These are phyloP conservation scores for Daldinia vernicosa DNA, from an alignment of 495 filamentous ascomycete species.

Conservation along the genomic window DNA sequence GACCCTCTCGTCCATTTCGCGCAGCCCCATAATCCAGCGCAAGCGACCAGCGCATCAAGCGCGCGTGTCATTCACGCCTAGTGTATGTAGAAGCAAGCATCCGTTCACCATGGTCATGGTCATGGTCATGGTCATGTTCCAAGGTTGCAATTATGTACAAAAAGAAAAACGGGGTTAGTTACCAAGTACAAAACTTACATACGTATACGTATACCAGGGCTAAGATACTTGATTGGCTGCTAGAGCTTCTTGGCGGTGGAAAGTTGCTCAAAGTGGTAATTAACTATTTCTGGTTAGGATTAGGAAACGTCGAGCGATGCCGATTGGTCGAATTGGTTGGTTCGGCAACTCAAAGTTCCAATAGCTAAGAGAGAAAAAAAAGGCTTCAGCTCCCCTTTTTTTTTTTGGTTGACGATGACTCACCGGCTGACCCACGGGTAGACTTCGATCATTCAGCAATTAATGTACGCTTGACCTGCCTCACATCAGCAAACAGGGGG, in stretches of 20 bases:
- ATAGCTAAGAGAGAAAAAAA: not conserved
- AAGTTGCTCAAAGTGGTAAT: constrained; percentile 35
- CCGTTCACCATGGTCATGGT: not conserved
- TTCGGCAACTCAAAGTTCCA: constrained; percentile 9
- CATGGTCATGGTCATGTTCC: not conserved
- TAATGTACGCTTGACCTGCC: constrained; percentile 25
- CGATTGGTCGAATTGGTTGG: constrained; percentile 14
- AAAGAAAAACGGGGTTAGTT: not conserved
- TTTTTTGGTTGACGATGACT: constrained; percentile 40
- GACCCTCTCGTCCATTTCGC: not conserved
- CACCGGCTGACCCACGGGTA: constrained; percentile 31
- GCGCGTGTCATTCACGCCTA: not conserved
- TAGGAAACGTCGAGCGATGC: not conserved
- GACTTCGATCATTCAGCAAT: not conserved
- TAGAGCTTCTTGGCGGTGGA: constrained; percentile 11
- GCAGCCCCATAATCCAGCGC: not conserved
- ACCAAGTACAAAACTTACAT: not conserved
- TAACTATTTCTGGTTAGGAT: constrained; percentile 16
- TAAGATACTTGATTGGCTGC: constrained; percentile 1
- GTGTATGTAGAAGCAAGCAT: not conserved
- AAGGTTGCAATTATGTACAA: not conserved
- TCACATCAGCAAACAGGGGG: constrained; percentile 44
- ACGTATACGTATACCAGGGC: not conserved
- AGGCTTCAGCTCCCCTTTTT: constrained; percentile 5
- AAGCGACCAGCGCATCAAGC: not conserved